Conservation (phyloP, 495 filamentous ascomycete species). For the Thozetella sp. region DNA sequence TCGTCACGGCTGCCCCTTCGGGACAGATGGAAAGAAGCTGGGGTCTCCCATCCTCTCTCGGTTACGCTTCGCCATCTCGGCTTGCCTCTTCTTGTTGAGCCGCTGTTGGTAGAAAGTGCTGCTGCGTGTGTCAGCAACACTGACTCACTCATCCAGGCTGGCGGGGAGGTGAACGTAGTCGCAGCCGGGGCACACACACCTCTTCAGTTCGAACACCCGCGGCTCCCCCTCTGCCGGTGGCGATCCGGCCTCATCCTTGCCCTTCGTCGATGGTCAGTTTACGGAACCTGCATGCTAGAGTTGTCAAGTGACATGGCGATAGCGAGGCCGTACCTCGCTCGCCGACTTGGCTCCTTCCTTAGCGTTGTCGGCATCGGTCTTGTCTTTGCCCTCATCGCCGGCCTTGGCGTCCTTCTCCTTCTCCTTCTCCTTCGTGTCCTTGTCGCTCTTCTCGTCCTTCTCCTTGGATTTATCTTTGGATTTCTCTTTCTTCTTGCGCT, state of each 20-base stretch:
- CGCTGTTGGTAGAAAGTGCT: conserved; percentile 89
- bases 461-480: conserved; percentile 38
- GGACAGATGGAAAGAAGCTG: conserved; percentile 80
- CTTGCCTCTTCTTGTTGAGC: conserved; percentile 74
- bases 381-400: conserved; percentile 56
- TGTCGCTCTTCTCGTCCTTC: conserved; percentile 46
- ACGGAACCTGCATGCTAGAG: background rate
- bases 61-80: conserved; percentile 80
- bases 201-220: conserved; percentile 83
- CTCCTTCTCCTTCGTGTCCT: conserved; percentile 58
- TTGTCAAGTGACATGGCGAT: background rate
- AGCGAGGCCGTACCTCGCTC: background rate
- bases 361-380: conserved; percentile 49
- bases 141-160: background rate
- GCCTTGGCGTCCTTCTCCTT: conserved; percentile 41
- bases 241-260: conserved; percentile 34
- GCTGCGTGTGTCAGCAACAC: conserved; percentile 17
- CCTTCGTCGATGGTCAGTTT: conserved; percentile 4
- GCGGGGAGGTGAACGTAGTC: background rate
- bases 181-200: conserved; percentile 47
- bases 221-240: conserved; percentile 61
- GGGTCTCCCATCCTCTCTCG: conserved; percentile 80
- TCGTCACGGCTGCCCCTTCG: conserved; percentile 63
- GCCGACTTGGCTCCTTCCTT: background rate
- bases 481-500: conserved; percentile 58